Evolutionary conservation across 2,329 filamentous ascomycete species (phyloP), one percentile per base, ranked within the genome.

Genomic region (Ceratocystis smalleyi): DNA sequence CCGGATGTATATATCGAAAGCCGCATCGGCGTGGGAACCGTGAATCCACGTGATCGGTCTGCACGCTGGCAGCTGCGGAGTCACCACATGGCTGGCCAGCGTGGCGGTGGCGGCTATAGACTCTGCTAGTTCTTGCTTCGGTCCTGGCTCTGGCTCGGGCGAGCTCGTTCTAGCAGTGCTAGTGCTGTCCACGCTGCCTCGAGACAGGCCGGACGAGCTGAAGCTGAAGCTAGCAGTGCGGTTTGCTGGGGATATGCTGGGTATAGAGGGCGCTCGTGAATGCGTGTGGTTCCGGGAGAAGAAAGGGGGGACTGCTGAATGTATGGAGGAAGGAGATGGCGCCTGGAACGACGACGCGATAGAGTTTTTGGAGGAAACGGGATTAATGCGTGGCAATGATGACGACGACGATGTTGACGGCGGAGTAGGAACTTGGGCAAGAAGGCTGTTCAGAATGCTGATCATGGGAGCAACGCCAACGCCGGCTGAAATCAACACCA

Each of bases 401-500:
- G 61, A 66, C 12, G 27, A 27, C 27, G 27, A 49, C 24, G 47
- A 51, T 5, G 47, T 51, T 15, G 64, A 30, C 1, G 64, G 64
- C 6, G 54, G 30, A 8, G 62, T 40, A 15, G 40, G 59, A 8
- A 59, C 55, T 30, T 60, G 64, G 3, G 64, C 60, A 7, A 74
- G 71, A 27, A 84, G 72, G 5, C 77, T 77, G 70, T 86, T 82
- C 66, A 89, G 77, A 64, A 89, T 88, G 51, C 83, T 78, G 66
- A 84, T 75, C 74, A 88, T 76, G 35, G 84, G 84, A 5, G 86
- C 87, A 61, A 86, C 77, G 24, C 86, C 86, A 4, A 89, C 84
- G 22, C 86, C 86, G 0, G 83, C 84, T 0, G 84, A 86, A 59
- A 89, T 76, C 54, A 89, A 76, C 1, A 87, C 84, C 0, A 87